These are phyloP conservation scores for Prunus davidiana DNA, from an alignment of 306 rosid species.

Conservation along the genomic window DNA sequence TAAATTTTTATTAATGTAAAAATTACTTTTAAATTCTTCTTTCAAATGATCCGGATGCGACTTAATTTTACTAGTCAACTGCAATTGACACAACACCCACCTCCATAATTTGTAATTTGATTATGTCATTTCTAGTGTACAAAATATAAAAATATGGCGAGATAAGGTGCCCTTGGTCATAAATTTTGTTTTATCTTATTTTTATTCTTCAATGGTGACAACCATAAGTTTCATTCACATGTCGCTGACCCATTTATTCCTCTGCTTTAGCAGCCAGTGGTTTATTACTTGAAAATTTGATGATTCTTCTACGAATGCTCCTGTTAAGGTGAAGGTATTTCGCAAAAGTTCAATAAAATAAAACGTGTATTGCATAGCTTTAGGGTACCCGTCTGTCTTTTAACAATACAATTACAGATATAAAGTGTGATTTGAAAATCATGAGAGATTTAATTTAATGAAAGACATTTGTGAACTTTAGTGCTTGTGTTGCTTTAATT, in stretches of 20 bases:
- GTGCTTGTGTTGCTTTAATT: too few species aligned
- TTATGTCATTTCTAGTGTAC: background rate
- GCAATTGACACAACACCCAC: background rate
- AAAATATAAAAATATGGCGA: background rate
- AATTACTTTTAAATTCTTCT: too few species aligned
- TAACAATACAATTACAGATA: too few species aligned
- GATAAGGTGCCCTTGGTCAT: background rate
- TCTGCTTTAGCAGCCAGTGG: background rate
- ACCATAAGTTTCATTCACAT: constrained; percentile 5
- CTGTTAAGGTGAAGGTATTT: background rate
- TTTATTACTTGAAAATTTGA: background rate
- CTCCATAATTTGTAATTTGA: background rate
- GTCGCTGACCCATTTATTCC: constrained; percentile 10
- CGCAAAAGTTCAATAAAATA: background rate
- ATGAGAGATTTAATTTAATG: too few species aligned
- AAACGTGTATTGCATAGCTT: too few species aligned
- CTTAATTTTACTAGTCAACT: too few species aligned
- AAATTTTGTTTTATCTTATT: background rate
- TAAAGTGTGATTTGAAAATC: too few species aligned
- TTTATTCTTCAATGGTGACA: background rate
- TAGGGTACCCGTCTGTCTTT: too few species aligned
- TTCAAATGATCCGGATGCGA: too few species aligned
- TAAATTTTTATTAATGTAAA: too few species aligned
- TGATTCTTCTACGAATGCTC: background rate
- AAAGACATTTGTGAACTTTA: too few species aligned